Base-by-base conservation (phyloP, 495 filamentous ascomycete species). In the Aspergillus olivimuriae region DNA sequence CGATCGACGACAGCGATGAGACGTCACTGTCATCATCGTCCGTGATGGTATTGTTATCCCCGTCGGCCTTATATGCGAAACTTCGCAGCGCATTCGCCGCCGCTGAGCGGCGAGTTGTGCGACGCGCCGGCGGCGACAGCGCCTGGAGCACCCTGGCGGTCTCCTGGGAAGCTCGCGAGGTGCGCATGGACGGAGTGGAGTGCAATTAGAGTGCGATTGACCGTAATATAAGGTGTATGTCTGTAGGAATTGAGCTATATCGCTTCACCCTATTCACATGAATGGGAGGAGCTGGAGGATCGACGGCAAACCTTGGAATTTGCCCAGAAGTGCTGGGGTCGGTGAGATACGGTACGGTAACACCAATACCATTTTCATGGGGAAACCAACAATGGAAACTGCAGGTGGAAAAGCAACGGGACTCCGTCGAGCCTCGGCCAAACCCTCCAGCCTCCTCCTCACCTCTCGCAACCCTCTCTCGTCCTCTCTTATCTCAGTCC, bases 81-180 rank as follows among this genome's bases (percentile, higher is more conserved):
- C 34, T 52, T 19, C 47, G 52, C 50, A 72, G 34, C 1, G 52
- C 50, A 35, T 45, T 58, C 7, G 51, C 47, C 26, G 57, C 52
- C n/a, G 64, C 55, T 2, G 63, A 51, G 43, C 57, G 61, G 30
- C 65, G 64, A 8, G 69, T 73, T 41, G 60, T 57, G 11, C 69
- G 58, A 44, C 61, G 57, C 37, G 66, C 58, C 39, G 58, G 60
- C 39, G 65, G 49, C 17, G 74, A 69, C 34, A 77, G 48, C 7
- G 69, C 56, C 40, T 70, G 62, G n/a, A 74, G 44, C 11, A 76
- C 53, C 47, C 71, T 79, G 12, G 76, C 62, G 3, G 80, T 80
- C 22, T 82, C 77, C 43, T 70, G 70, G 5, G 76, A 76, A 37
- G 79, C 65, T 33, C 75, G 71, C 22, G 77, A 82, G 23, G 77